Base-by-base conservation (phyloP, 2,329 filamentous ascomycete genomes). In the Beauveria scarabaeidicola region DNA sequence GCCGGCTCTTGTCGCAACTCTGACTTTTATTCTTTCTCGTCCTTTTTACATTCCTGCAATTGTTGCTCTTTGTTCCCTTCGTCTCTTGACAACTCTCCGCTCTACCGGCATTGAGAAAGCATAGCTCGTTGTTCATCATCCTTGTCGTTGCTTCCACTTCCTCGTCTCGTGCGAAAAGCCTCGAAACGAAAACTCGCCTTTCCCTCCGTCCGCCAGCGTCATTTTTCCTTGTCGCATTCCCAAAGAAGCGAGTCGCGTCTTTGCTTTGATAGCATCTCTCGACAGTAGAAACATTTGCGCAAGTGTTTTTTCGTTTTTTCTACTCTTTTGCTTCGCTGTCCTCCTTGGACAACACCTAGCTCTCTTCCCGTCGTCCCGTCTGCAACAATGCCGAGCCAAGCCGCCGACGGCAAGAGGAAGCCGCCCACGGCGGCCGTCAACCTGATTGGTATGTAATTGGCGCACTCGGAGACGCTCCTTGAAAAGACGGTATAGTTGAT, bases 401-500 rank as follows among this genome's bases (percentile, higher is more conserved):
- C 48, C 55, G 55, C 55, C 52, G 68, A 69, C 58, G 69, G 66
- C 60, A 72, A 80, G 77, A 93, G 89, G 78, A 84, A 88, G 78
- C 88, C 90, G 68, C 84, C 92, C 62, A 91, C 91, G 59, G 89
- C 86, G 64, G 92, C 92, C 48, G 92, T 90, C 52, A 97, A 97
- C 75, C 77, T 97, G 69, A 92, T 97, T 69, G 91, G 91, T 94
- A 80, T 68, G 82, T 61, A 41, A 61, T 21, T 36, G 38, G 17
- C 53, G 5, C 25, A 13, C 11, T 11, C 32, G 6, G 7, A 6
- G 3, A 44, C 9, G 41, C 41, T 36, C n/a, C n/a, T 25, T 5
- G 5, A 21, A 6, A 25, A 13, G 3, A 46, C 36, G 56, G 47
- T 63, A 69, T 17, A 3, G n/a, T 29, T 21, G 47, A 59, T 64